Evolutionary conservation across 2,329 filamentous ascomycete genomes (phyloP), one percentile per base, ranked within the genome.

Genomic region (Coniella vitis): DNA sequence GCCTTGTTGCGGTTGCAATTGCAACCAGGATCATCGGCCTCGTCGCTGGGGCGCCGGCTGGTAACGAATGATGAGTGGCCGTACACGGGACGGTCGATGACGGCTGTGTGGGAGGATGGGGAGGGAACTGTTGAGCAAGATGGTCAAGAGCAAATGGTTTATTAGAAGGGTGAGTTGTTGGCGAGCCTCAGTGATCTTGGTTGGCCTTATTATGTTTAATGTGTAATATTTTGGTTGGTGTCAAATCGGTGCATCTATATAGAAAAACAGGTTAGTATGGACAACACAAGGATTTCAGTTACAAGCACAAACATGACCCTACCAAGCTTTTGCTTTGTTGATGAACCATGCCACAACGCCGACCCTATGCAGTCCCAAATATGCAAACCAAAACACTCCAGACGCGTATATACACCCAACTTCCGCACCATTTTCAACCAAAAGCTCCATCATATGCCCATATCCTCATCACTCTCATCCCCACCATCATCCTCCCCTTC

Each of bases 401-500:
- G n/a, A n/a, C n/a, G n/a, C n/a, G n/a, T n/a, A n/a, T n/a, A n/a
- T n/a, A n/a, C n/a, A n/a, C n/a, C n/a, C n/a, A n/a, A 19, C 2
- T 13, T 19, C 19, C 13, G 19, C 20, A 2, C 13, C 13, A 8
- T 9, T 42, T 34, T 37, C 19, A 39, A 35, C 38, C 36, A 29
- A 7, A 16, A 16, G 19, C 16, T 40, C 19, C 14, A 35, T 55
- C 36, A 63, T 22, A 64, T 55, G n/a, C 65, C 70, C 74, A 78
- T 77, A 31, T 76, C 74, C 45, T 76, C 73, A 53, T 77, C 74
- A 41, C 69, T 75, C 45, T 69, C 25, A 29, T 5, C 69, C 43
- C 85, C 79, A 56, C 84, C 82, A 32, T 79, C 80, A 53, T 79
- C 79, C 16, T 73, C 76, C 25, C 75, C 79, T 17, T 75, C 77